A percentile compares a stretch with the other conserved stretches of the same genome.
Conservation (phyloP, 2,329 filamentous ascomycete species). For the Metarhizium album region DNA sequence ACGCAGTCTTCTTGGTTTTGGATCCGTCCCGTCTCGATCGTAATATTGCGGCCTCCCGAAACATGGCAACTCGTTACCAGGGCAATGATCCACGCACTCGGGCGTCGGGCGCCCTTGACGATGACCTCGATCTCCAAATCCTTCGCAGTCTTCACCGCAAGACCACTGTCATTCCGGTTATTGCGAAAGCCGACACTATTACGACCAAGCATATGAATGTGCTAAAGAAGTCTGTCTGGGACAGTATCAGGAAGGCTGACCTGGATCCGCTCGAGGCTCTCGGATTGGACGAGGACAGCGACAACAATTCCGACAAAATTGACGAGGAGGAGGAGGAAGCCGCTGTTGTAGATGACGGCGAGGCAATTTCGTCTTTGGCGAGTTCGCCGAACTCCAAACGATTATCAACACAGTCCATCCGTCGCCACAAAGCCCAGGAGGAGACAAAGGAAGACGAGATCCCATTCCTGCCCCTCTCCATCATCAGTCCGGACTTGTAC, state of each 20-base stretch:
- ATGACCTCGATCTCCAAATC: slow-evolving; percentile 83
- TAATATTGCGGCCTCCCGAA: slow-evolving; percentile 61
- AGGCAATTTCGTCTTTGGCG: slow-evolving; percentile 18
- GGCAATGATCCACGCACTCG: slow-evolving; percentile 29
- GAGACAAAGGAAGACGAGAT: slow-evolving; percentile 39
- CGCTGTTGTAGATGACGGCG: slow-evolving; percentile 16
- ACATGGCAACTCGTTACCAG: slow-evolving; percentile 38
- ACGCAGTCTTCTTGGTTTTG: slow-evolving; percentile 85
- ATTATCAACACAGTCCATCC: slow-evolving; percentile 34
- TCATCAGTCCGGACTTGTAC: slow-evolving; percentile 89
- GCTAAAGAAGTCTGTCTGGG: slow-evolving; percentile 84
- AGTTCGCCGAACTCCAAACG: slow-evolving; percentile 32
- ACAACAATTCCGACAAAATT: slow-evolving; percentile 45
- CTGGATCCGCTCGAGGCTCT: slow-evolving; percentile 83
- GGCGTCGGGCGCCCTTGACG: slow-evolving; percentile 62
- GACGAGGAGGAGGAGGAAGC: slow-evolving; percentile 38
- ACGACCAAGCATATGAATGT: slow-evolving; percentile 91
- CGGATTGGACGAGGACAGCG: slow-evolving; percentile 66
- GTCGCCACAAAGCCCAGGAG: slow-evolving; percentile 35
- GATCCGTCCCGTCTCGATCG: slow-evolving; percentile 78
- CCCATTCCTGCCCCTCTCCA: slow-evolving; percentile 77
- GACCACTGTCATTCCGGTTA: slow-evolving; percentile 89
- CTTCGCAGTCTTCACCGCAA: slow-evolving; percentile 81
- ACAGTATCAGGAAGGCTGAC: slow-evolving; percentile 73
- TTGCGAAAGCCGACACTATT: slow-evolving; percentile 93